Conservation (phyloP, 2,329 filamentous ascomycete species). For the Septoria linicola region DNA sequence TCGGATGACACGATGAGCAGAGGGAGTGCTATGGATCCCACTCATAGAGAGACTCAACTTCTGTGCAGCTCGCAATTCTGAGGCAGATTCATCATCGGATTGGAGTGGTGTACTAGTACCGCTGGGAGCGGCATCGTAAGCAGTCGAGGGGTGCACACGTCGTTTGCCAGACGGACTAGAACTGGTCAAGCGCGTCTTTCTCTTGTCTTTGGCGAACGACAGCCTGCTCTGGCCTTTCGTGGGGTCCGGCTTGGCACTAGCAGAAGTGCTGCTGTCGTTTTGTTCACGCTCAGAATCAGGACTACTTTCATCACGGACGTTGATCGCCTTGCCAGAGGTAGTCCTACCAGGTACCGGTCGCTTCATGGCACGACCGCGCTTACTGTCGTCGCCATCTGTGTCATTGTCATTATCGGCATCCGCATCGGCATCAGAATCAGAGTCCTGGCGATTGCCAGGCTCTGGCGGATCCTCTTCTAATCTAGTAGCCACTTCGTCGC, state of each 20-base stretch:
- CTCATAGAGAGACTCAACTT: conserved; percentile 79
- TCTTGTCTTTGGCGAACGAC: conserved; percentile 29
- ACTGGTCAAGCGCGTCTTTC: conserved; percentile 32
- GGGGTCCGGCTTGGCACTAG: conserved; percentile 35
- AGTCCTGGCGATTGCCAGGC: conserved; percentile 28
- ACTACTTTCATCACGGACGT: conserved; percentile 34
- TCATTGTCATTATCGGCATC: conserved; percentile 39
- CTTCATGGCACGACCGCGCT: conserved; percentile 36
- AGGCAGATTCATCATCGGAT: conserved; percentile 79
- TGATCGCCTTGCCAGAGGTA: conserved; percentile 37
- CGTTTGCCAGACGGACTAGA: conserved; percentile 35
- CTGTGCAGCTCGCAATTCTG: conserved; percentile 84
- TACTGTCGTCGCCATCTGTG: conserved; percentile 32
- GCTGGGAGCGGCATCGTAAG: conserved; percentile 71
- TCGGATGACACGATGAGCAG: conserved; percentile 76
- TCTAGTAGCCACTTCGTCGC: conserved; percentile 29
- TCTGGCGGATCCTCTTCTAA: conserved; percentile 33
- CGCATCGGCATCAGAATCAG: conserved; percentile 31
- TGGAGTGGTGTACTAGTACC: conserved; percentile 63
- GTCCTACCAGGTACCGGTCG: conserved; percentile 38
- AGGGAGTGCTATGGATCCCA: conserved; percentile 71
- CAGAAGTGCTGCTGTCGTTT: conserved; percentile 8
- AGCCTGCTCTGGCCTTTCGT: conserved; percentile 38
- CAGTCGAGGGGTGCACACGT: conserved; percentile 71
- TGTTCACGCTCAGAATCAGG: conserved; percentile 31